Percentiles rank a stretch among this genome's conserved stretches.
These are phyloP conservation scores for Venturia effusa DNA, from an alignment of 2,329 filamentous ascomycete genomes.

Conservation along the genomic window DNA sequence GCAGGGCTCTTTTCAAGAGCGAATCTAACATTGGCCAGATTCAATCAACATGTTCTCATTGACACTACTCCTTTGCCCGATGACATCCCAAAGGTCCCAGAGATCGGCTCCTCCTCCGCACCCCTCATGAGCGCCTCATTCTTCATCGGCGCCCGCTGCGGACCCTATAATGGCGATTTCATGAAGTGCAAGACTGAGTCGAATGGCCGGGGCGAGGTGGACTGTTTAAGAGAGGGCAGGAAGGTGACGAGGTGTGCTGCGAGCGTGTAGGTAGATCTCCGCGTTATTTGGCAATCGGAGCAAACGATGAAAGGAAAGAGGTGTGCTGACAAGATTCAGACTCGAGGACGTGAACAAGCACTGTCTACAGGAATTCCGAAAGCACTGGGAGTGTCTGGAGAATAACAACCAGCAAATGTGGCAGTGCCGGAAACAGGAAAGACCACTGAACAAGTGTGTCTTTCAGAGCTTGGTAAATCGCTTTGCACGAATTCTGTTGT, in stretches of 20 bases:
- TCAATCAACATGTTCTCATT: constrained; percentile 86
- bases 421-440: constrained; percentile 83
- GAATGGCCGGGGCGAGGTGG: constrained; percentile 79
- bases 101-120: constrained; percentile 86
- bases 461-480: constrained; percentile 77
- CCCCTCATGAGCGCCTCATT: constrained; percentile 85
- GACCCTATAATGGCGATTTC: constrained; percentile 94
- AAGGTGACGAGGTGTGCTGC: constrained; percentile 93
- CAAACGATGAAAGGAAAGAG: neutral
- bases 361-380: constrained; percentile 82
- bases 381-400: constrained; percentile 92
- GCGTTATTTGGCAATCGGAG: neutral
- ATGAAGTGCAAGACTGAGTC: constrained; percentile 99
- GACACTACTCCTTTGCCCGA: constrained; percentile 93
- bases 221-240: constrained; percentile 92
- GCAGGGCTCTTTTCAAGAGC: neutral
- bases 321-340: constrained; percentile 35
- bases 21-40: constrained; percentile 43
- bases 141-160: constrained; percentile 95
- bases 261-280: constrained; percentile 59
- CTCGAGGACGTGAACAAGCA: constrained; percentile 93
- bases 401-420: constrained; percentile 97
- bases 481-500: neutral
- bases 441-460: constrained; percentile 88
- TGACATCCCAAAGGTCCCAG: constrained; percentile 82